phyloP scores from a whole-genome alignment of 2,329 filamentous ascomycete species.

The Fusarium aywerte region DNA sequence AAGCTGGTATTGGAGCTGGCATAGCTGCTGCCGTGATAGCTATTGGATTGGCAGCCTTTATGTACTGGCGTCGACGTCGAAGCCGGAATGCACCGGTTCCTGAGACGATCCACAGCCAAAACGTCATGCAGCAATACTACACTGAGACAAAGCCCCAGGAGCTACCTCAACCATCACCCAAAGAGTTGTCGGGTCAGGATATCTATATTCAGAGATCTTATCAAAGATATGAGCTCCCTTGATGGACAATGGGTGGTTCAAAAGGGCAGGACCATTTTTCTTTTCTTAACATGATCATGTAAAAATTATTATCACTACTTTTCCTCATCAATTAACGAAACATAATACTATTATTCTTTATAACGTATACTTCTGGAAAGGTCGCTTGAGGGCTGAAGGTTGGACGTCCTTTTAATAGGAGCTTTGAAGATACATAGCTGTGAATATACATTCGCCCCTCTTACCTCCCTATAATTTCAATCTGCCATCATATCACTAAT shows the following conservation, averaged over 20 bases:
- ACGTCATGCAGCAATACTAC: background rate
- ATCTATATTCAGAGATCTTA: background rate
- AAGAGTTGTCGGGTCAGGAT: background rate
- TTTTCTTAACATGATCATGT: background rate
- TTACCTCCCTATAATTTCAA: too few species aligned
- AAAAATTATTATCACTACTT: background rate
- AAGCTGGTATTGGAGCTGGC: background rate
- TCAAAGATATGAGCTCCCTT: background rate
- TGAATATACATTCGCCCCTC: too few species aligned
- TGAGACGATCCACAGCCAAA: background rate
- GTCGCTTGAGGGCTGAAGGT: too few species aligned
- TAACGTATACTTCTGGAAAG: too few species aligned
- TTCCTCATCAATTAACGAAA: background rate
- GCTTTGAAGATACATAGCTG: too few species aligned
- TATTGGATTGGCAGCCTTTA: background rate
- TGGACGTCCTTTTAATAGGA: too few species aligned
- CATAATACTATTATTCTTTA: background rate
- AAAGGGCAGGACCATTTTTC: background rate
- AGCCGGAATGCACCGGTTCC: background rate
- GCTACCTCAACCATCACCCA: background rate
- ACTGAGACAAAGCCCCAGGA: background rate
- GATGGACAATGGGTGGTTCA: background rate
- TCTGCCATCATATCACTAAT: too few species aligned
- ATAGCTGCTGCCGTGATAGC: background rate
- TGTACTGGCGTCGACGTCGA: conserved; percentile 3